Base-by-base conservation (phyloP, 306 rosid genomes). In the Lathyrus sativus region DNA sequence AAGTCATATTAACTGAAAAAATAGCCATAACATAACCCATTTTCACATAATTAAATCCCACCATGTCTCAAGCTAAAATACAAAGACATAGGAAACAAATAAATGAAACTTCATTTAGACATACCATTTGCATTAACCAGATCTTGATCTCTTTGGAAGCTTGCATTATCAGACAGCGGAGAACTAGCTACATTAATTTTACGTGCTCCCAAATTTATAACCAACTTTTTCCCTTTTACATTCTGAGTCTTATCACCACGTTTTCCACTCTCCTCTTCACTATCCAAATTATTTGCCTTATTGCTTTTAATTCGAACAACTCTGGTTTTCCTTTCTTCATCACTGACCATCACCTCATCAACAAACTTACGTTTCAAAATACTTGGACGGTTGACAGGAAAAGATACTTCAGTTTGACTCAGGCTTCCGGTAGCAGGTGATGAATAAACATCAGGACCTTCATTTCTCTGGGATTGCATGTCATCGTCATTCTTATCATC, bases 341-440 rank as follows among this genome's bases (percentile, higher is more conserved):
- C 96, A 65, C 86, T 88, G 65, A 83, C 85, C 97, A 90, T 95
- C 75, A 95, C 96, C 77, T 95, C 99, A 62, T 95, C 88, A 55
- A 95, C 96, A 84, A 80, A 88, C 84, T 88, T 88, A 61, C 79
- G 97, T 78, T 95, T 95, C 77, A 84, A 81, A 59, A 64, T 72
- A 37, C 88, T 91, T 60, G 88, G 81, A 65, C 82, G 83, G 61
- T 77, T 90, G 73, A 81, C 41, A 13, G 82, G 79, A 77, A 70
- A 73, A 37, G 80, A 41, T 71, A 81, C 91, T 67, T 88, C 95
- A 28, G 84, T 78, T 50, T 84, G 88, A 79, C 82, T 73, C 77
- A 79, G 65, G 78, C 89, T 86, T 81, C 92, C 89, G 46, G 85
- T 85, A 72, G 81, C 83, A 7, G 95, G 90, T 46, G 96, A 90